Conservation (phyloP, 1,284 basidiomycete species). For the Ustilago bromivora region DNA sequence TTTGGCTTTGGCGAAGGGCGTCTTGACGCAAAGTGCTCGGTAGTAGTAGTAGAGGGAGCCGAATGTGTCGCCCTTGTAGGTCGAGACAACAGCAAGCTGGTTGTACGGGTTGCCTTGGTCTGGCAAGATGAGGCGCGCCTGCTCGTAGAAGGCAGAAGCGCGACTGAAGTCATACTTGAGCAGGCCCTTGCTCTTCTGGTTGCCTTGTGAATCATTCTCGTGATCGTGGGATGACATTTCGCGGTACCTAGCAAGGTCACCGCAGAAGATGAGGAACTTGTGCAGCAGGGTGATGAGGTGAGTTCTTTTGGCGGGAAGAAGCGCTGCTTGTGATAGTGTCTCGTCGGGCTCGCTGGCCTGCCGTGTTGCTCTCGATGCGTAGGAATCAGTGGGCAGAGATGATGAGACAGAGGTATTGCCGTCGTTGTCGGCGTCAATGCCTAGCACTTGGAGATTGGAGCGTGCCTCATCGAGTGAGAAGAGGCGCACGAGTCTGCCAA, state of each 20-base stretch:
- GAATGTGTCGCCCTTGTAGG: conserved; percentile 85
- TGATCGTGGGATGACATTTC: conserved; percentile 77
- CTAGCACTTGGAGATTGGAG: conserved; percentile 46
- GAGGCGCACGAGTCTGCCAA: conserved; percentile 55
- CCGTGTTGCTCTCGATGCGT: conserved; percentile 33
- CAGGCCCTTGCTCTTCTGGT: conserved; percentile 18
- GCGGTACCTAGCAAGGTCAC: conserved; percentile 91
- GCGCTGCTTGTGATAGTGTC: conserved; percentile 41
- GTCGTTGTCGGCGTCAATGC: conserved; percentile 54
- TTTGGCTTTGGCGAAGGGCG: conserved; percentile 86
- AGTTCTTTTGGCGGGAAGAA: conserved; percentile 50
- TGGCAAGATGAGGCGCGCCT: conserved; percentile 62
- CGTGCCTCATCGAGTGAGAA: conserved; percentile 60
- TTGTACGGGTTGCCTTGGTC: conserved; percentile 81
- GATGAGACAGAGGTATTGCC: conserved; percentile 37
- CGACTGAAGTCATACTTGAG: conserved; percentile 55
- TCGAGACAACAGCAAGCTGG: conserved; percentile 91
- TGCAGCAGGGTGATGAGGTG: conserved; percentile 75
- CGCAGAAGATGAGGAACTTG: conserved; percentile 89
- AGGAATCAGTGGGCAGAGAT: conserved; percentile 37
- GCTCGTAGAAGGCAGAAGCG: conserved; percentile 61
- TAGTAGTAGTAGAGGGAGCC: conserved; percentile 87
- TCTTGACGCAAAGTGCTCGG: conserved; percentile 85
- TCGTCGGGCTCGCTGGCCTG: conserved; percentile 47
- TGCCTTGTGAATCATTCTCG: conserved; percentile 18